Evolutionary conservation across 139 green algal genomes (phyloP), one percentile per base, ranked within the genome.

Genomic region (Coccomyxa sp.): DNA sequence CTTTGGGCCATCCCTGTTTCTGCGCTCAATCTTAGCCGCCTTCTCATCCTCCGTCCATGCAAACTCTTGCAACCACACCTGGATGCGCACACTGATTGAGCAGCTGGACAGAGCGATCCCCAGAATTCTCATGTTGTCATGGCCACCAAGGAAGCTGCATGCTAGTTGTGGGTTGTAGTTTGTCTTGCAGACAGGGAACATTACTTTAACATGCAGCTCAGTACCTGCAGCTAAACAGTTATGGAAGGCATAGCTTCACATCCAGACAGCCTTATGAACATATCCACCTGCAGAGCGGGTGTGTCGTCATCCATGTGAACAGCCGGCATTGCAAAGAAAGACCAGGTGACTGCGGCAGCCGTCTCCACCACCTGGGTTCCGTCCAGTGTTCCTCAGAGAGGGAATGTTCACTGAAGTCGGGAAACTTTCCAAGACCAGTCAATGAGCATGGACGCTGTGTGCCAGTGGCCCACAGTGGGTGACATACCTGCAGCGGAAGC

Each of bases 41-140:
- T 60, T 60, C 32, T 80, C 60, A 23, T 60, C 67, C 16, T 82
- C 63, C 1, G 79, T 58, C 60, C 79, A 82, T 13, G 58, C 68
- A 30, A 82, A 82, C 63, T 59, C n/a, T 60, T 77, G 60, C 60
- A 82, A 63, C 79, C 79, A 82, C 28, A 77, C 79, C 79, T 82
- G 79, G 3, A 51, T 51, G 38, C 38, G 38, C 38, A 51, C 38
- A 51, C 38, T 51, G 38, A 51, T 51, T 51, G 38, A 51, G 38
- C 7, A 51, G 38, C 38, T 51, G 3, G 7, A 51, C 7, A 51
- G 3, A 51, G 38, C 38, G 7, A 3, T 51, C 38, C 38, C 38
- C n/a, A n/a, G n/a, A n/a, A 51, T 51, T 51, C n/a, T n/a, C n/a
- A n/a, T n/a, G n/a, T n/a, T n/a, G n/a, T n/a, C n/a, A n/a, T n/a